These are phyloP conservation scores for Thielaviopsis populi DNA, from an alignment of 2,329 filamentous ascomycete species.

Conservation along the genomic window DNA sequence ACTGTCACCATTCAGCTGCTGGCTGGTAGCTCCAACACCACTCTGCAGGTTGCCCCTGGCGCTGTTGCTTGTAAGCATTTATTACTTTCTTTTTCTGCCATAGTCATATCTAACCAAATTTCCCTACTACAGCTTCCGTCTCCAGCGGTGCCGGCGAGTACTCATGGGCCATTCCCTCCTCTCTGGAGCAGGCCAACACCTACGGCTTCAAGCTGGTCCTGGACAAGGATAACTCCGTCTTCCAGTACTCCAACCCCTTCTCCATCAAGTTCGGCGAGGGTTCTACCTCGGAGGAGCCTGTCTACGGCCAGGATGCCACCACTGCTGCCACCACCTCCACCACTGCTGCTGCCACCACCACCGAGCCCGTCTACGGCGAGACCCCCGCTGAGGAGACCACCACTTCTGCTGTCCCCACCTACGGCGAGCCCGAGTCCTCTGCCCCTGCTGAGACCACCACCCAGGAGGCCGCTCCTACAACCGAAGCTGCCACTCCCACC, in stretches of 20 bases:
- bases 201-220: conserved; percentile 44
- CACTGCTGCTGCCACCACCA: conserved; percentile 17
- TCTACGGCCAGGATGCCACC: conserved; percentile 21
- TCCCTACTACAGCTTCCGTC: conserved; percentile 29
- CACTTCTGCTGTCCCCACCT: conserved; percentile 19
- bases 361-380: neutral
- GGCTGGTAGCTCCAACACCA: conserved; percentile 32
- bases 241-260: conserved; percentile 52
- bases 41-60: conserved; percentile 24
- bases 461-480: no score
- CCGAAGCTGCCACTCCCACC: conserved; percentile 21
- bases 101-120: neutral
- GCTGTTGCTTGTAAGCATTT: conserved; percentile 36
- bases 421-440: conserved; percentile 16
- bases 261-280: conserved; percentile 28
- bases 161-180: conserved; percentile 35
- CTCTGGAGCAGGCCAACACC: conserved; percentile 31
- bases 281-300: conserved; percentile 18
- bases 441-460: conserved; percentile 19
- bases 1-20: conserved; percentile 40
- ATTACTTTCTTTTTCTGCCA: neutral
- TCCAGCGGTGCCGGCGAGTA: conserved; percentile 31
- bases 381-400: conserved; percentile 14
- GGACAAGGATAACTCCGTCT: conserved; percentile 32
- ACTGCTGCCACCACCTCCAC: conserved; percentile 21